A percentile compares a stretch with the other conserved stretches of the same genome.
These are phyloP conservation scores for Melaleuca quinquenervia DNA, from an alignment of 345 rosid genomes.

Conservation along the genomic window DNA sequence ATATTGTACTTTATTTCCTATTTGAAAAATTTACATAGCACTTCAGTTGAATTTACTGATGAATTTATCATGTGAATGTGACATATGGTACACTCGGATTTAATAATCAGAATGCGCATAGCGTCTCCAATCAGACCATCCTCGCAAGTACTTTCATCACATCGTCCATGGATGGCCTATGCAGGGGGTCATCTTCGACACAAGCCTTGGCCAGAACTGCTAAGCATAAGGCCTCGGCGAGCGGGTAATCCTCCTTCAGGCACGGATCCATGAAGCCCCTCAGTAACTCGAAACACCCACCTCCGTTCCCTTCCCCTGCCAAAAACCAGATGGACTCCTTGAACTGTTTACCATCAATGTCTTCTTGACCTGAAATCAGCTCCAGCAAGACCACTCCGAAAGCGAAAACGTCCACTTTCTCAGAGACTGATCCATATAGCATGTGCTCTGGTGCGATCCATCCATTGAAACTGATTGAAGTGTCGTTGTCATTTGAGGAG, in stretches of 20 bases:
- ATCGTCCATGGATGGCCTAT: conserved; percentile 45
- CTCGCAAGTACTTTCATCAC: conserved; percentile 43
- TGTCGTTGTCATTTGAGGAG: not conserved
- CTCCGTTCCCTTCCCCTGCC: conserved; percentile 26
- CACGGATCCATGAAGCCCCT: conserved; percentile 44
- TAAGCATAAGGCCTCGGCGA: conserved; percentile 45
- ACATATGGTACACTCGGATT: not conserved
- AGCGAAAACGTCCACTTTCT: conserved; percentile 31
- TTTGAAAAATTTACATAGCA: not conserved
- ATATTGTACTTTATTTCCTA: not conserved
- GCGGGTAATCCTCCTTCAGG: conserved; percentile 30
- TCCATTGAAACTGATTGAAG: not conserved
- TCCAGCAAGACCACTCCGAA: conserved; percentile 47
- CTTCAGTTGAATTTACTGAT: not conserved
- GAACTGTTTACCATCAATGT: conserved; percentile 4
- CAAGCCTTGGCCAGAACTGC: conserved; percentile 53
- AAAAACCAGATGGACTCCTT: conserved; percentile 31
- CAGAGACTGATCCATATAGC: conserved; percentile 10
- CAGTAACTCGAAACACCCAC: conserved; percentile 47
- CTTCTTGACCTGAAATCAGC: conserved; percentile 32
- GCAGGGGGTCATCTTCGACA: conserved; percentile 42
- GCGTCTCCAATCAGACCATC: conserved; percentile 10
- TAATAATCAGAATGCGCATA: not conserved
- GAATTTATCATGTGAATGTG: not conserved
- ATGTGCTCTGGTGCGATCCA: conserved; percentile 20